These are phyloP conservation scores for Ulvella scutata DNA, from an alignment of 139 green algal genomes.

Conservation along the genomic window DNA sequence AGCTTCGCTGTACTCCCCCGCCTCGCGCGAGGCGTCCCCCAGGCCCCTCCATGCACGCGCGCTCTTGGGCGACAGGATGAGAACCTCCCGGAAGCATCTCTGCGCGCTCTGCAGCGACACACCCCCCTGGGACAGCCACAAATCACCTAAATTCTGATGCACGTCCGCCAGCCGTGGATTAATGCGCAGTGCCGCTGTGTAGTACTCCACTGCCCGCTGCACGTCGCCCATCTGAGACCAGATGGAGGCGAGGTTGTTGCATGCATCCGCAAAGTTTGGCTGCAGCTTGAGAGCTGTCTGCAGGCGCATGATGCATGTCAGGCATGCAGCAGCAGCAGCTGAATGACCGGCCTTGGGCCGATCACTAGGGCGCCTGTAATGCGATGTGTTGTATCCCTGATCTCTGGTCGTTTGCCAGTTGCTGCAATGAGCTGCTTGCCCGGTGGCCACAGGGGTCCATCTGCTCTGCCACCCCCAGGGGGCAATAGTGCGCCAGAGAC, in stretches of 20 bases:
- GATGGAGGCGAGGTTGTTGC: conserved; percentile 60
- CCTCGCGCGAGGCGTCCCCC: conserved; percentile 44
- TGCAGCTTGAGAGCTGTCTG: conserved; percentile 52
- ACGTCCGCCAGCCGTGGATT: conserved; percentile 45
- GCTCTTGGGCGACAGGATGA: conserved; percentile 33
- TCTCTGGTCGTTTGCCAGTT: too few species aligned
- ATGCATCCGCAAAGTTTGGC: conserved; percentile 53
- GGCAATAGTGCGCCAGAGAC: too few species aligned
- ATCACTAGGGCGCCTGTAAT: too few species aligned
- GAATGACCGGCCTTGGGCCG: too few species aligned
- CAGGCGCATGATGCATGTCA: background rate
- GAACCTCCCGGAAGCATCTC: conserved; percentile 49
- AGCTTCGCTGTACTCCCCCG: conserved; percentile 28
- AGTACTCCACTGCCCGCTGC: conserved; percentile 46
- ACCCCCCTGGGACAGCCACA: conserved; percentile 46
- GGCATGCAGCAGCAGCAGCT: too few species aligned
- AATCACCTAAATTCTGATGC: conserved; percentile 63
- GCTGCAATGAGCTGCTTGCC: too few species aligned
- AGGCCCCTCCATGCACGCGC: conserved; percentile 61
- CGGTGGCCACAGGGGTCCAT: too few species aligned
- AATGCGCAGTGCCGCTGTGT: conserved; percentile 35
- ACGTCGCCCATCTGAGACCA: conserved; percentile 51
- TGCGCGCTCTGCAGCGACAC: conserved; percentile 23
- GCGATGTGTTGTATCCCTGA: too few species aligned
- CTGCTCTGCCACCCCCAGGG: too few species aligned